phyloP scores from a whole-genome alignment of 345 rosid species.

The Lepidium africanum region DNA sequence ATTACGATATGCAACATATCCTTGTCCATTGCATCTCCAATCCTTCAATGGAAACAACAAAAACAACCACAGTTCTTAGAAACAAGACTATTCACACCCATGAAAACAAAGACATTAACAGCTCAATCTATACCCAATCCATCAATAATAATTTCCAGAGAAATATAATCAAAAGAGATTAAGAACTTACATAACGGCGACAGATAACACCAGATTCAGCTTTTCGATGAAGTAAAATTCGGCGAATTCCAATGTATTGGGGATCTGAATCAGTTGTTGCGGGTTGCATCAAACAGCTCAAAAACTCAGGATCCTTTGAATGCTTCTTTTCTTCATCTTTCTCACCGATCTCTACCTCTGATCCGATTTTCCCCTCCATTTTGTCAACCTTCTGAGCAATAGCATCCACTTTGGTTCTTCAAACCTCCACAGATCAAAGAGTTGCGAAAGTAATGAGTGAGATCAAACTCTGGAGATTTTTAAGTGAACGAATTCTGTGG shows the following conservation, averaged over 20 bases:
- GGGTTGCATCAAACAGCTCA: constrained; percentile 81
- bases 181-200: constrained; percentile 56
- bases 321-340: constrained; percentile 11
- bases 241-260: constrained; percentile 67
- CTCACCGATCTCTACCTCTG: constrained; percentile 23
- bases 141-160: neutral
- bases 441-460: neutral
- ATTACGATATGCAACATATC: constrained; percentile 79
- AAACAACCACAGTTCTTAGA: neutral
- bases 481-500: neutral
- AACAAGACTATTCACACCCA: neutral
- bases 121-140: neutral
- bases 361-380: constrained; percentile 38
- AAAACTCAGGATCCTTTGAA: constrained; percentile 55
- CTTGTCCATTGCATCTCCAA: constrained; percentile 93
- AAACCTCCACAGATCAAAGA: neutral
- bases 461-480: neutral
- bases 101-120: neutral
- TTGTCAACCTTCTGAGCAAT: neutral
- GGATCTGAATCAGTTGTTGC: constrained; percentile 51
- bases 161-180: neutral
- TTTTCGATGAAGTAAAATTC: constrained; percentile 77
- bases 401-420: neutral
- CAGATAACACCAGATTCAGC: constrained; percentile 46
- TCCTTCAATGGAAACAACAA: constrained; percentile 44